phyloP scores from a whole-genome alignment of 2,329 filamentous ascomycete genomes.

The Penicillium sp. region DNA sequence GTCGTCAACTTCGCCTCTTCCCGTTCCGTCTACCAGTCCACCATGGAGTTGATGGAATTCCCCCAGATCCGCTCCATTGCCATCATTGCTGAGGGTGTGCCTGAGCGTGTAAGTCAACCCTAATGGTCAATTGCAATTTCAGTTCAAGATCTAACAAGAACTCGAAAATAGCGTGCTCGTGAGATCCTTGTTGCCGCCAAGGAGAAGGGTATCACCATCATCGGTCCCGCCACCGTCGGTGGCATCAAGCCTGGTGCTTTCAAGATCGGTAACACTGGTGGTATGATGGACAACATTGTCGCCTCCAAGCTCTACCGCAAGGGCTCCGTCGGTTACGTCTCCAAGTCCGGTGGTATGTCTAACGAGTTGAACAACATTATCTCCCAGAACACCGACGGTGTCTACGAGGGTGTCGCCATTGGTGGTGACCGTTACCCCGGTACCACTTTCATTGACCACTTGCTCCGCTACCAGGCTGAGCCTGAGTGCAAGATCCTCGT shows the following conservation, averaged over 20 bases:
- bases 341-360: conserved; percentile 99
- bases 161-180: conserved; percentile 70
- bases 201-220: conserved; percentile 99
- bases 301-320: conserved; percentile 99
- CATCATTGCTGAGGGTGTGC: conserved; percentile 99
- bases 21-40: conserved; percentile 96
- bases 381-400: conserved; percentile 91
- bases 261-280: conserved; percentile 99
- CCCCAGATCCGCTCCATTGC: conserved; percentile 98
- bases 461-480: conserved; percentile 94
- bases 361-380: conserved; percentile 99
- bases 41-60: conserved; percentile 96
- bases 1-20: conserved; percentile 99
- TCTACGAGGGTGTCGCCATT: conserved; percentile 98
- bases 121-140: neutral
- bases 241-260: conserved; percentile 99
- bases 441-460: conserved; percentile 98
- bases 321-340: conserved; percentile 98
- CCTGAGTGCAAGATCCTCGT: conserved; percentile 97
- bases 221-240: conserved; percentile 96
- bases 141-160: neutral
- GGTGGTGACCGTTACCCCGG: conserved; percentile 98
- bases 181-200: conserved; percentile 95
- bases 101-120: conserved; percentile 71
- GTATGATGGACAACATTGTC: conserved; percentile 99